Evolutionary conservation across 2,329 filamentous ascomycete species (phyloP).

Genomic region (Beauveria medogensis): DNA sequence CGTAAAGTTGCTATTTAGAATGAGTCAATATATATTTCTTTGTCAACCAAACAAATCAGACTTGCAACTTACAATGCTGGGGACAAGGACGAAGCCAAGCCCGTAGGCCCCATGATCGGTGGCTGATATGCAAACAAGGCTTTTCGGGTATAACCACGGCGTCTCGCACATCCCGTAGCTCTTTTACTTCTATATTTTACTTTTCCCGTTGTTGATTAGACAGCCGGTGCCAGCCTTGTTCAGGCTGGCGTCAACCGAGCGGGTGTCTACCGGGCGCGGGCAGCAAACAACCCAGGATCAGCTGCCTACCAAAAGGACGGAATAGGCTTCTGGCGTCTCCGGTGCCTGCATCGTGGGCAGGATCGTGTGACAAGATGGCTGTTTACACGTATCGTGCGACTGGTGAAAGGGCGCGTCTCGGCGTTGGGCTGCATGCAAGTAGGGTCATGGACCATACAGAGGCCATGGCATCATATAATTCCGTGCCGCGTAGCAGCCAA

Average conservation of each 20-base stretch:
- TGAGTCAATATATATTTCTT: background rate
- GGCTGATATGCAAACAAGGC: background rate
- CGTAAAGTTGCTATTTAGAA: background rate
- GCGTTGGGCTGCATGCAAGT: too few relatives aligned
- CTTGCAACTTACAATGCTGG: background rate
- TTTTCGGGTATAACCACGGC: background rate
- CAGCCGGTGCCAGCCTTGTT: background rate
- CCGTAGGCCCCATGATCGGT: background rate
- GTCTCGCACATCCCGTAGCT: background rate
- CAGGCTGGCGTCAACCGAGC: background rate
- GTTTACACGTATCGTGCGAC: too few relatives aligned
- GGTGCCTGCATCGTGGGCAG: background rate
- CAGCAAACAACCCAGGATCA: slow-evolving; percentile 5
- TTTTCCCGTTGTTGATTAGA: background rate
- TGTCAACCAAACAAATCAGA: background rate
- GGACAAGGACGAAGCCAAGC: background rate
- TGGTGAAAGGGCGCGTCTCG: too few relatives aligned
- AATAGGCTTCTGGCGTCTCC: background rate
- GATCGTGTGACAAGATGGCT: background rate
- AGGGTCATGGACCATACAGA: background rate
- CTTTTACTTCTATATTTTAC: background rate
- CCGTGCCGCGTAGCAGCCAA: background rate
- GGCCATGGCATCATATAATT: background rate
- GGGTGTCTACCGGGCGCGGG: background rate
- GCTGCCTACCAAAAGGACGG: background rate